phyloP scores from a whole-genome alignment of 1,284 basidiomycete genomes.

The Phellopilus nigrolimitatus region DNA sequence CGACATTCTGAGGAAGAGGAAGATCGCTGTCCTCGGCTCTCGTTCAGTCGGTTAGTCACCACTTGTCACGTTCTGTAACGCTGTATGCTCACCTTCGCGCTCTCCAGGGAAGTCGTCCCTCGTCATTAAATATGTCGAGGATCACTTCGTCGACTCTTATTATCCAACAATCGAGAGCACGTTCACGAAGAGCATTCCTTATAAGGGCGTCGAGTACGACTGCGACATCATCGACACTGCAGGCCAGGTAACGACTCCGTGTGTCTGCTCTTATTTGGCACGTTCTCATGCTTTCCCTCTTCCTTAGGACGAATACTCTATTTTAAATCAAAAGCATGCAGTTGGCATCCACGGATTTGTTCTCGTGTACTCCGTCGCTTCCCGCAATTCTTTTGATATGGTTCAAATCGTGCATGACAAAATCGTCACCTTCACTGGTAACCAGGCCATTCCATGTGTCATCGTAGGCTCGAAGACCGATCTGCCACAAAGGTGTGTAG shows the following conservation, averaged over 20 bases:
- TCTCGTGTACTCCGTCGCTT: constrained; percentile 93
- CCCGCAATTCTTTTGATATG: constrained; percentile 93
- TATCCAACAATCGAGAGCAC: constrained; percentile 95
- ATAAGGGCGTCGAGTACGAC: constrained; percentile 83
- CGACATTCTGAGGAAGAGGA: constrained; percentile 75
- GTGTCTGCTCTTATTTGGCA: neutral
- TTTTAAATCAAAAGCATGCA: constrained; percentile 78
- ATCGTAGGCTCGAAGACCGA: constrained; percentile 96
- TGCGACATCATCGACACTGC: constrained; percentile 99
- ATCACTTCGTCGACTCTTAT: constrained; percentile 74
- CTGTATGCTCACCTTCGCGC: constrained; percentile 14
- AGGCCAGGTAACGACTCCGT: constrained; percentile 77
- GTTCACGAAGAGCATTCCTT: constrained; percentile 79
- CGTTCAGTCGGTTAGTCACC: constrained; percentile 69
- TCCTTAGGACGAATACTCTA: constrained; percentile 77
- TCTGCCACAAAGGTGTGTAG: constrained; percentile 63
- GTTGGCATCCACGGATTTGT: constrained; percentile 84
- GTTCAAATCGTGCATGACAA: constrained; percentile 95
- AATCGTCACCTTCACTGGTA: constrained; percentile 92
- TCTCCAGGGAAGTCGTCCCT: constrained; percentile 73
- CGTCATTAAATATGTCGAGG: constrained; percentile 69
- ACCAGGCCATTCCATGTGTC: constrained; percentile 89
- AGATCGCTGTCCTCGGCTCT: constrained; percentile 78
- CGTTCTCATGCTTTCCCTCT: neutral
- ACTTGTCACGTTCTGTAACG: constrained; percentile 22